Conservation (phyloP, 306 rosid genomes). For the Malus fusca region DNA sequence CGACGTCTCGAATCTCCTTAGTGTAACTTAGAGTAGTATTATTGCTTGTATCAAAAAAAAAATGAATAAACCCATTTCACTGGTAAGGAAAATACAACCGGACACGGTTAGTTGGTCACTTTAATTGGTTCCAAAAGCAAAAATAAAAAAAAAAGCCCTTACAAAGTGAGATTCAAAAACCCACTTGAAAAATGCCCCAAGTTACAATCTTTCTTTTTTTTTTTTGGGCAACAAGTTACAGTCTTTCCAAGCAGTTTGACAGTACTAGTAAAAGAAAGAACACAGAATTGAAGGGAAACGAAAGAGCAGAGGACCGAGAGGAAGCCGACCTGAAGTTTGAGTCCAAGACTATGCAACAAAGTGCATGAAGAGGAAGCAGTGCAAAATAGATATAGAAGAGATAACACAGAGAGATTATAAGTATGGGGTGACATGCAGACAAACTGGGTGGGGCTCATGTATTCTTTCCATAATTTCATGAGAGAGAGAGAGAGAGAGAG, state of each 20-base stretch:
- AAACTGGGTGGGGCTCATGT: slow-evolving; percentile 32
- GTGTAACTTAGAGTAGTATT: neutral
- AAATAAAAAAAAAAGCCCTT: neutral
- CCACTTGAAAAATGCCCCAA: neutral
- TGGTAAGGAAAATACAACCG: neutral
- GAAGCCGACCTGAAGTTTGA: slow-evolving; percentile 27
- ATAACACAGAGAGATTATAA: slow-evolving; percentile 29
- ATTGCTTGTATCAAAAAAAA: neutral
- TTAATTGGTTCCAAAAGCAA: neutral
- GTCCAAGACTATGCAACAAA: slow-evolving; percentile 24
- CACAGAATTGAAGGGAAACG: slow-evolving; percentile 1
- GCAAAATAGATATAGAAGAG: slow-evolving; percentile 12
- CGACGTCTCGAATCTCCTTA: neutral
- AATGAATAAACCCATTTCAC: neutral
- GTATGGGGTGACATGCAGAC: slow-evolving; percentile 25
- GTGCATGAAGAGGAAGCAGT: slow-evolving; percentile 39
- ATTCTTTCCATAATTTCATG: slow-evolving; percentile 14
- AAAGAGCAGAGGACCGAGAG: neutral
- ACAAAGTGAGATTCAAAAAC: neutral
- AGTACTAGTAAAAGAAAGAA: slow-evolving; percentile 3
- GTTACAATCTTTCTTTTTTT: neutral
- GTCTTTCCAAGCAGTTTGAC: neutral
- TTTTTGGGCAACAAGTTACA: neutral
- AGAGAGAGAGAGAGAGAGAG: slow-evolving; percentile 9
- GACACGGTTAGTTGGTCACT: neutral